Conservation (phyloP, 2,329 filamentous ascomycete species). For the Ilyonectria sp. region DNA sequence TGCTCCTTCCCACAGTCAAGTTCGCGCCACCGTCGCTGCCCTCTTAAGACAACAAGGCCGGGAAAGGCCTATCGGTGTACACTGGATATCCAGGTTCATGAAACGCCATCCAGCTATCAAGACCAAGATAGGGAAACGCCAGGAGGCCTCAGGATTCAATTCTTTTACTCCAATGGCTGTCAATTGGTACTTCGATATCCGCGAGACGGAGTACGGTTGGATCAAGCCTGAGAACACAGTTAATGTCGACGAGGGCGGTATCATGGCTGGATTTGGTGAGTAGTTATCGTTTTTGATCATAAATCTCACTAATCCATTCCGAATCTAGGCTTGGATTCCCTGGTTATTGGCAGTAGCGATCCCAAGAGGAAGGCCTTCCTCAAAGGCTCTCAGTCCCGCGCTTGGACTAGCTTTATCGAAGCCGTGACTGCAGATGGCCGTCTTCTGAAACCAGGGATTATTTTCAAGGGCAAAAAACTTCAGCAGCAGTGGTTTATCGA, state of each 20-base stretch:
- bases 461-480: too few relatives aligned
- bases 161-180: not conserved
- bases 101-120: slow-evolving; percentile 4
- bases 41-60: too few relatives aligned
- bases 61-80: not conserved
- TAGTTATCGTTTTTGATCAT: not conserved
- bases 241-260: slow-evolving; percentile 2
- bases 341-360: not conserved
- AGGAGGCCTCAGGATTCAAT: too few relatives aligned
- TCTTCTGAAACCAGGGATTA: too few relatives aligned
- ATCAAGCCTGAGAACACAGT: slow-evolving; percentile 10
- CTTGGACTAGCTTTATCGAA: too few relatives aligned
- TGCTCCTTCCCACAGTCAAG: slow-evolving; percentile 26
- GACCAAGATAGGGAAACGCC: slow-evolving; percentile 9
- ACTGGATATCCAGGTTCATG: slow-evolving; percentile 19
- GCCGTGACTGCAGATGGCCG: too few relatives aligned
- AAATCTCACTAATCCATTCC: not conserved
- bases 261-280: slow-evolving; percentile 4
- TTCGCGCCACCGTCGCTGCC: slow-evolving; percentile 8
- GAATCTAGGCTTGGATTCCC: not conserved
- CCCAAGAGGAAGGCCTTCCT: too few relatives aligned
- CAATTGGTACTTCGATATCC: not conserved
- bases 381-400: too few relatives aligned
- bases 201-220: not conserved
- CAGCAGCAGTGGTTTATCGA: too few relatives aligned